These are phyloP conservation scores for Saccharomyces uvarum DNA, from an alignment of 1,139 yeast genomes.

Conservation along the genomic window DNA sequence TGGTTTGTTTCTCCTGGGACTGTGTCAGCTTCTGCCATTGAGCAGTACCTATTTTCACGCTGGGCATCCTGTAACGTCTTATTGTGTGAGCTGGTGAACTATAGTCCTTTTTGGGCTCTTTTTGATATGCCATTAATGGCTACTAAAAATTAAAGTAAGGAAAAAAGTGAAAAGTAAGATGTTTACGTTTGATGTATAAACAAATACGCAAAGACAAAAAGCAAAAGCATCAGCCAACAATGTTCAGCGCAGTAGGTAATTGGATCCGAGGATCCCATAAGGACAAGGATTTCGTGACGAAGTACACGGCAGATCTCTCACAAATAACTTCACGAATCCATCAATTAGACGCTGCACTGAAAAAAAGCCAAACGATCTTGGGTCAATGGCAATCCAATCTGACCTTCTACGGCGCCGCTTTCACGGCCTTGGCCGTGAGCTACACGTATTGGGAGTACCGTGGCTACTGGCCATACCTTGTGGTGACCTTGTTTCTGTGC, in stretches of 20 bases:
- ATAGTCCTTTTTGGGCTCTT: neutral
- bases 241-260: conserved; percentile 12
- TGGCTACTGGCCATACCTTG: conserved; percentile 4
- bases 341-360: conserved; percentile 19
- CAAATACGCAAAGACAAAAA: neutral
- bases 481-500: conserved; percentile 6
- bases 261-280: conserved; percentile 5
- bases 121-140: neutral
- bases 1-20: conserved; percentile 11
- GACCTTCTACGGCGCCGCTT: conserved; percentile 18
- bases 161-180: neutral
- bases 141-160: neutral
- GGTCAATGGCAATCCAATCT: conserved; percentile 15
- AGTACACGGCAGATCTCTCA: conserved; percentile 27
- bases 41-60: conserved; percentile 19
- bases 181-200: neutral
- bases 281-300: conserved; percentile 18
- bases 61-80: conserved; percentile 19
- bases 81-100: neutral
- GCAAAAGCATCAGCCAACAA: neutral
- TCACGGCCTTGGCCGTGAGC: conserved; percentile 8
- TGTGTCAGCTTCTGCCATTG: conserved; percentile 15
- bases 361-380: conserved; percentile 14
- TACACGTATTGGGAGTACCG: conserved; percentile 10
- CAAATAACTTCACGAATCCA: conserved; percentile 26